A percentile compares a stretch with the other conserved stretches of the same genome.
These are phyloP conservation scores for Geranium brycei DNA, from an alignment of 345 rosid genomes.

Conservation along the genomic window DNA sequence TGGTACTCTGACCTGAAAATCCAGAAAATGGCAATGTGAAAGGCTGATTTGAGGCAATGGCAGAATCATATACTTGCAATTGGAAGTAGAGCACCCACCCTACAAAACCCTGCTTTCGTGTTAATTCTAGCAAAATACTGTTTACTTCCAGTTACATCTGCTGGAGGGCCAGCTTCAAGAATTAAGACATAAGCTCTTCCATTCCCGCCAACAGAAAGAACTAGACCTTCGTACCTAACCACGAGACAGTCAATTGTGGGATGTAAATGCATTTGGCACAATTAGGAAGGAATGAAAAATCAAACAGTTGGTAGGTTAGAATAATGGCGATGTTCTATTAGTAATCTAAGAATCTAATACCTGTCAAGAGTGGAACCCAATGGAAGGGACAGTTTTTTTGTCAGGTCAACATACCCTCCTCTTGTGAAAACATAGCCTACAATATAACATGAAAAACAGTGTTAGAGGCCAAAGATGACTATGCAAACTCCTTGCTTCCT, in stretches of 20 bases:
- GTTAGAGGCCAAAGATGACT: neutral
- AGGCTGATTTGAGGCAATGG: neutral
- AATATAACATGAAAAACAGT: constrained; percentile 4
- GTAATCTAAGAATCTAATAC: constrained; percentile 20
- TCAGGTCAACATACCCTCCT: constrained; percentile 88
- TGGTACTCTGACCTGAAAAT: constrained; percentile 78
- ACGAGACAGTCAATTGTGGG: constrained; percentile 2
- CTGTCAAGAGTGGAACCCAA: constrained; percentile 84
- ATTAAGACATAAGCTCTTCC: constrained; percentile 85
- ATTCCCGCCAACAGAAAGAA: constrained; percentile 91
- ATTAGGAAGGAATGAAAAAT: neutral
- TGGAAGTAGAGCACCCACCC: constrained; percentile 34
- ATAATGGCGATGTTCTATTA: too few species aligned
- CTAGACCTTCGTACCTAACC: constrained; percentile 78
- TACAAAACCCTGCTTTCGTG: constrained; percentile 86
- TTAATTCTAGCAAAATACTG: constrained; percentile 74
- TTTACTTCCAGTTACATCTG: constrained; percentile 75
- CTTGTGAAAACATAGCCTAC: constrained; percentile 79
- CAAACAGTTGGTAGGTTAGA: neutral
- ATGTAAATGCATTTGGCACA: neutral
- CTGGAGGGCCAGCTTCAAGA: constrained; percentile 94
- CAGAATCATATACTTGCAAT: constrained; percentile 1
- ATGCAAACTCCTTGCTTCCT: neutral
- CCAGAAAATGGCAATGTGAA: neutral
- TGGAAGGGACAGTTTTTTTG: constrained; percentile 68